Evolutionary conservation across 257 asterid genomes (phyloP), one percentile per base, ranked within the genome.

Genomic region (Solanum sparsipilum): DNA sequence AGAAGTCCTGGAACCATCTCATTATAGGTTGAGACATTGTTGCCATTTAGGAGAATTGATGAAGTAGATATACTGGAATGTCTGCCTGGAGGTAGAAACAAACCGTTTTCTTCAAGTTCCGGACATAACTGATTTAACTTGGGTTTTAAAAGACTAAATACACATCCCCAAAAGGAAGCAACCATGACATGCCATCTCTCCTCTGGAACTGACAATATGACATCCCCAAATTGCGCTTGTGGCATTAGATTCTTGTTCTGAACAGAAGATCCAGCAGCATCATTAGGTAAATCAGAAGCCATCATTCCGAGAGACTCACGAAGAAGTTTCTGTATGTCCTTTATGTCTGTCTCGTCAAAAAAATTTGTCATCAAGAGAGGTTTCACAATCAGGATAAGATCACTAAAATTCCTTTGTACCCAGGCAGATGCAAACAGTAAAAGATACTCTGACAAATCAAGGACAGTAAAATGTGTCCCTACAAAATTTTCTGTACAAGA

Each of bases 91-190:
- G 93, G 87, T 85, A 48, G 86, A 87, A 92, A 89, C 87, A 91
- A 73, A 63, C 46, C 84, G 46, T 86, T 89, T 67, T 85, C 92
- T 86, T 91, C 90, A 86, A 88, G 88, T 65, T 82, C 91, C 82
- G 83, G 90, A 84, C 88, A 88, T 87, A 95, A 88, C 72, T 88
- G 83, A 90, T 89, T 82, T 63, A 93, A 91, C 89, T 93, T 96
- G 90, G 90, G 89, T 89, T 93, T 90, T 87, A 94, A 81, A 91
- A 90, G 87, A 63, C 67, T 92, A 84, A 95, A 91, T 89, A 94
- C 87, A 87, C 93, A 94, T 87, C 93, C 94, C 99, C 99, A 97
- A 87, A 95, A 87, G 88, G 98, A 91, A 87, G 93, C 90, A 67
- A 89, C 90, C 74, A 91, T 87, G 85, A 89, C 84, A 85, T 83